Base-by-base conservation (phyloP, 2,329 filamentous ascomycete genomes). In the Fusarium staphyleae region DNA sequence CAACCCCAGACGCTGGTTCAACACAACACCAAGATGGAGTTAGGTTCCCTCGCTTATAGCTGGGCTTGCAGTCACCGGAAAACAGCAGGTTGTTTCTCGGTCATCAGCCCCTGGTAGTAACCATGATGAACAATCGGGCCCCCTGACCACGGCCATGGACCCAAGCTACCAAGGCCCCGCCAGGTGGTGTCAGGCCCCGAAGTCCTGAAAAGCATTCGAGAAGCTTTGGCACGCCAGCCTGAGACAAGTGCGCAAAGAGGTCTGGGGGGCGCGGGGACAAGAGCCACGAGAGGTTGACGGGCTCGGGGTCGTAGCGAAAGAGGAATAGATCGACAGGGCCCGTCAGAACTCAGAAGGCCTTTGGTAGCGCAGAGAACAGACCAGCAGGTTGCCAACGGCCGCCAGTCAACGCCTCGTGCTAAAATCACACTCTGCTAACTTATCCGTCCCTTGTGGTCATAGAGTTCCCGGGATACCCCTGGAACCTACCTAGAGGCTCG, bases 1-100 rank as follows among this genome's bases (percentile, higher is more conserved):
- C 63, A 58, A 63, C 60, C 62, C 65, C 48, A 55, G 63, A 55
- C 57, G 45, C 54, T 57, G 52, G 55, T 54, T 57, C 35, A 52
- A 37, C 47, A 56, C 35, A 52, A 37, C 47, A 56, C 65, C 65
- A 66, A 63, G 61, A 48, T 57, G 50, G 43, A 52, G 50, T 37
- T 60, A 52, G 61, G 35, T 60, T 46, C 52, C 53, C 50, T 63
- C 63, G 56, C 61, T 63, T 64, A 57, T 58, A 50, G 54, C 42
- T 57, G 47, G 54, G 34, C 55, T 52, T 54, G 47, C 46, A 52
- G 35, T 48, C 48, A 47, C 52, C 56, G 47, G 48, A 59, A 36
- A 59, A 37, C 52, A 62, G 48, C 52, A 49, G 41, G 40, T 33
- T 50, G 60, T 60, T 58, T 60, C 42, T 63, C 58, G 48, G 53